Percentiles rank a stretch among this genome's conserved stretches.
These are phyloP conservation scores for Entomophthora muscae DNA, from an alignment of 371 early-diverging fungal species.

Conservation along the genomic window DNA sequence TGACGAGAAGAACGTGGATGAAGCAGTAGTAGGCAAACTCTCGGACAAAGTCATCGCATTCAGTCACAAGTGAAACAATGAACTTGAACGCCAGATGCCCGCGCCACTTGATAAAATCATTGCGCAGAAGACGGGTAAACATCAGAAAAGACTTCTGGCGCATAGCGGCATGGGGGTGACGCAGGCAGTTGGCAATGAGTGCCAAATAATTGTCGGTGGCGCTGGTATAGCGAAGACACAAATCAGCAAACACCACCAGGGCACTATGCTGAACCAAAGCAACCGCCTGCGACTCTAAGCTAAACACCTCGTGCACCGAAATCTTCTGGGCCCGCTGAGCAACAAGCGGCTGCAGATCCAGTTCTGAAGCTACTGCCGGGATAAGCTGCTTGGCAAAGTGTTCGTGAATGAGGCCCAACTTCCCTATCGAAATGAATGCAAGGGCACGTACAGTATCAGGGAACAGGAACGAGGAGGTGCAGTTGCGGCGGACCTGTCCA, in stretches of 20 bases:
- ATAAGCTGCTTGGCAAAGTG: background rate
- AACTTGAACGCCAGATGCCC: background rate
- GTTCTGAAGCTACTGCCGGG: background rate
- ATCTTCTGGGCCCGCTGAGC: background rate
- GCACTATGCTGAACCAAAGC: background rate
- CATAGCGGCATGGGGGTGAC: background rate
- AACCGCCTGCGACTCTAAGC: background rate
- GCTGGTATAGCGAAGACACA: background rate
- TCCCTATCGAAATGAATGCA: background rate
- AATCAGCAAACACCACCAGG: background rate
- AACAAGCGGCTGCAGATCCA: background rate
- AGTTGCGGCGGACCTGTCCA: background rate
- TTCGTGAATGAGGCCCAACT: background rate
- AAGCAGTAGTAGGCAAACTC: background rate
- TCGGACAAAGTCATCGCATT: background rate
- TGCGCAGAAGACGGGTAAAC: background rate
- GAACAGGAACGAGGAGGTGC: background rate
- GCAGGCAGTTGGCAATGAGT: background rate
- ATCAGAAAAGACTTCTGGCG: background rate
- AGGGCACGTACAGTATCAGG: background rate
- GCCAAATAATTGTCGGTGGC: background rate
- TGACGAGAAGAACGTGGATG: background rate
- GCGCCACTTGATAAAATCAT: background rate
- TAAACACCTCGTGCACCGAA: background rate
- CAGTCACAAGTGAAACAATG: background rate